Base-by-base conservation (phyloP, 306 rosid genomes). In the Hippophae gyantsensis region DNA sequence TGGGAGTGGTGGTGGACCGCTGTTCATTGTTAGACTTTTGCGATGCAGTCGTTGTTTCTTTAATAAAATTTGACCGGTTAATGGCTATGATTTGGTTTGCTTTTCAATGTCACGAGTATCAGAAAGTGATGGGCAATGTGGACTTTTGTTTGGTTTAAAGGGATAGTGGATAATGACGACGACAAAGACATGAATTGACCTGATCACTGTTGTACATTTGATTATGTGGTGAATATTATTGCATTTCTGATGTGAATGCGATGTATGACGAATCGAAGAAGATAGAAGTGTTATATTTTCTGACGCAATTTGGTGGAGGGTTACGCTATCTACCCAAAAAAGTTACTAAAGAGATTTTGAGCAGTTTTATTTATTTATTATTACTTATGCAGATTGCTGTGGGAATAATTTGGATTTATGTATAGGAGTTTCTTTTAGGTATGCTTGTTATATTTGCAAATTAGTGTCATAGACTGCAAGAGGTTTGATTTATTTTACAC, bases 41-140 rank as follows among this genome's bases (percentile, higher is more conserved):
- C 38, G 38, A 27, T 27, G 38, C 27, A 47, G 40, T 13, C 54
- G 60, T 32, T 27, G 49, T 11, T 47, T 26, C 38, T 54, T 10
- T 54, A 45, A 12, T 43, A 41, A 13, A 26, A 45, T 56, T 65
- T 55, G 68, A 66, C 27, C 58, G 42, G 46, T 44, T 58, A 48
- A 14, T 56, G 60, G 38, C 62, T 56, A 50, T 48, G 52, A 48
- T 18, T 18, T 32, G 38, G 38, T 32, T 32, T 32, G 38, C 4
- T 32, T 32, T 32, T 32, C 25, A 49, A 49, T 49, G 53, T 10
- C 11, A 10, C 11, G 10, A 9, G 50, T 47, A 5, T 7, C 10
- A 47, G 50, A 47, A 47, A 49, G 26, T 48, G 7, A 53, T 60
- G n/a, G 44, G 42, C 7, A 13, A 42, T 50, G n/a, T 23, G 26